These are phyloP conservation scores for Lenzites betulinus DNA, from an alignment of 768 basidiomycete species.

Conservation along the genomic window DNA sequence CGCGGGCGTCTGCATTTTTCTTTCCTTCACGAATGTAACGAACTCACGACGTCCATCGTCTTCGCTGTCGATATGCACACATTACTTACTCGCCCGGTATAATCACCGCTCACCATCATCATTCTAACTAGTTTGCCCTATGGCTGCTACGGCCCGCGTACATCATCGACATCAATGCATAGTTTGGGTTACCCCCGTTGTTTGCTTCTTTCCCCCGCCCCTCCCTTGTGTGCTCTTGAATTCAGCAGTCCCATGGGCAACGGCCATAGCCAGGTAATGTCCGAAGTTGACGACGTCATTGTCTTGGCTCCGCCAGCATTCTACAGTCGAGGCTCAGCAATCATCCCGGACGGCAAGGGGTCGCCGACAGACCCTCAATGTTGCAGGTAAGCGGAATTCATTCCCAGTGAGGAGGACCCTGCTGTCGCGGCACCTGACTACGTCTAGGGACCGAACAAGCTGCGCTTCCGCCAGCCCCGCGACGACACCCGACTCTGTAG, in stretches of 20 bases:
- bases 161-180: constrained; percentile 7
- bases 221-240: not conserved
- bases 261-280: not conserved
- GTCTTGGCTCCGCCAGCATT: no score
- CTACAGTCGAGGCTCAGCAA: not conserved
- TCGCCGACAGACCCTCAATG: no score
- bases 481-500: no score
- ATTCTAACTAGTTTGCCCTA: constrained; percentile 5
- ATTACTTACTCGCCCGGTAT: constrained; percentile 14
- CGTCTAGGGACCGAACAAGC: no score
- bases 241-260: not conserved
- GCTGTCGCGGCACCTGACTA: no score
- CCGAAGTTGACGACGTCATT: no score
- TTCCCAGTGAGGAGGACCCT: no score
- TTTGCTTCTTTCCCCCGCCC: not conserved
- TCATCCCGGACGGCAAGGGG: no score
- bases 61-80: constrained; percentile 16
- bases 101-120: constrained; percentile 18
- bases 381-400: no score
- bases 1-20: constrained; percentile 5
- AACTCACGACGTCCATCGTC: constrained; percentile 17
- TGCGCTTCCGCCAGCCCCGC: no score
- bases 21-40: constrained; percentile 23
- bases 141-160: constrained; percentile 5
- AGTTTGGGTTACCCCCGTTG: constrained; percentile 6